Percentiles rank a stretch among this genome's conserved stretches.
These are phyloP conservation scores for Diaporthe citriasiana DNA, from an alignment of 2,329 filamentous ascomycete genomes.

Conservation along the genomic window DNA sequence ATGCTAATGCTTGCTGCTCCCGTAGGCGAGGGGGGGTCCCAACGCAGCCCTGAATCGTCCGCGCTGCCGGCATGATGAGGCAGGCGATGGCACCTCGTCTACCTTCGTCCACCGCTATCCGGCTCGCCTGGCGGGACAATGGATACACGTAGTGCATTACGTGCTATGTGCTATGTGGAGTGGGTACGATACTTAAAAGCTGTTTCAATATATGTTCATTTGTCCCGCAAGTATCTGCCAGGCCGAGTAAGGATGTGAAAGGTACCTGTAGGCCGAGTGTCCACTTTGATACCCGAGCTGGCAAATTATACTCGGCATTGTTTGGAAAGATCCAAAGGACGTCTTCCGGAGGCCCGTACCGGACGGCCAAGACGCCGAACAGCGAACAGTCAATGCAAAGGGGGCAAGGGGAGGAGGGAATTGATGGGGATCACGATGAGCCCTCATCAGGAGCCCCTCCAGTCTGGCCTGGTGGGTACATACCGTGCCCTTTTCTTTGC, in stretches of 20 bases:
- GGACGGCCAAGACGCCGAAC: conserved; percentile 24
- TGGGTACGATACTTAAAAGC: not conserved
- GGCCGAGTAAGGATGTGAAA: not conserved
- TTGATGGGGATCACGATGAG: not conserved
- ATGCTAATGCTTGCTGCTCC: not conserved
- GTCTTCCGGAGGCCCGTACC: not conserved
- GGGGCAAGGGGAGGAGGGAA: not conserved
- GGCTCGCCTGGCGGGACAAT: not conserved
- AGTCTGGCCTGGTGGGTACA: conserved; percentile 11
- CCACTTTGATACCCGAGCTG: not conserved
- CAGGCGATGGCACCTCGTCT: conserved; percentile 15
- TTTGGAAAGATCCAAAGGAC: not conserved
- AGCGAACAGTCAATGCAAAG: conserved; percentile 2
- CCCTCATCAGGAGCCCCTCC: not conserved
- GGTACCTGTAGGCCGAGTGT: not conserved
- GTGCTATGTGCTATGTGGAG: conserved; percentile 6
- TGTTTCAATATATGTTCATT: not conserved
- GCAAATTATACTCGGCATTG: not conserved
- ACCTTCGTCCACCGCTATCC: not conserved
- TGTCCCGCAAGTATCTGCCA: not conserved
- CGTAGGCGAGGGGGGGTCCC: not conserved
- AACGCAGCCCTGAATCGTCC: conserved; percentile 18
- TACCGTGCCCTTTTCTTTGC: not conserved
- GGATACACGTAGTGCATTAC: conserved; percentile 29
- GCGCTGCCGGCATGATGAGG: conserved; percentile 11